Evolutionary conservation across 2,329 filamentous ascomycete genomes (phyloP).

Genomic region (Ceratocystis diversiconidia): DNA sequence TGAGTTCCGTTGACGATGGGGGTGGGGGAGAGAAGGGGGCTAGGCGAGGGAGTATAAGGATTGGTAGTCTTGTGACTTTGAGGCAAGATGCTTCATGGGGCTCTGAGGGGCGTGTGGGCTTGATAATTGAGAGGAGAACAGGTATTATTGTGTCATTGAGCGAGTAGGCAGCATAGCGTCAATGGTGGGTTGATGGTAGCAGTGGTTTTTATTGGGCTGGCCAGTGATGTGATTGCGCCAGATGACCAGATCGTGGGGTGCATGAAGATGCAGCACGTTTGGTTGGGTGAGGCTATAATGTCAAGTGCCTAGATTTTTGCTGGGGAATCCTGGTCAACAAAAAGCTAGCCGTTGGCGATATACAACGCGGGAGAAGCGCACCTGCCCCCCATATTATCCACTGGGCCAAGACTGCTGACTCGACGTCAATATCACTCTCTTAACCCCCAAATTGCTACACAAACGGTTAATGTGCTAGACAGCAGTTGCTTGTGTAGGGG

Average conservation of each 20-base stretch:
- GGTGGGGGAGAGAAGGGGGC: not conserved
- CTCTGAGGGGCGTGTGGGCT: too few relatives aligned
- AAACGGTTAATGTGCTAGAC: too few relatives aligned
- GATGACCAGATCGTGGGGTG: not conserved
- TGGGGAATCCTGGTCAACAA: not conserved
- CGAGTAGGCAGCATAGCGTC: too few relatives aligned
- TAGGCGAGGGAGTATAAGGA: too few relatives aligned
- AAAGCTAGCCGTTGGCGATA: not conserved
- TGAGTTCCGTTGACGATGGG: not conserved
- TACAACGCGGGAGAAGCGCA: not conserved
- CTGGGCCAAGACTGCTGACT: too few relatives aligned
- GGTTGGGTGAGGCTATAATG: not conserved
- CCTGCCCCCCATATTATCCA: not conserved
- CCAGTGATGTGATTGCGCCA: not conserved
- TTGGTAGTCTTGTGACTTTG: too few relatives aligned
- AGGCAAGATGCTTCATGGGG: too few relatives aligned
- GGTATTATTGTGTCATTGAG: not conserved
- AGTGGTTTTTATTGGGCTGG: too few relatives aligned
- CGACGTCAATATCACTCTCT: too few relatives aligned
- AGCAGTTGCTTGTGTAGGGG: too few relatives aligned
- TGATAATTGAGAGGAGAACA: not conserved
- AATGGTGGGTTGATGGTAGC: too few relatives aligned
- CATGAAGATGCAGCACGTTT: not conserved
- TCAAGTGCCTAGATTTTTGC: not conserved
- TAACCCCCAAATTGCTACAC: too few relatives aligned